Base-by-base conservation (phyloP, 345 rosid genomes). In the Noccaea bulbosa region DNA sequence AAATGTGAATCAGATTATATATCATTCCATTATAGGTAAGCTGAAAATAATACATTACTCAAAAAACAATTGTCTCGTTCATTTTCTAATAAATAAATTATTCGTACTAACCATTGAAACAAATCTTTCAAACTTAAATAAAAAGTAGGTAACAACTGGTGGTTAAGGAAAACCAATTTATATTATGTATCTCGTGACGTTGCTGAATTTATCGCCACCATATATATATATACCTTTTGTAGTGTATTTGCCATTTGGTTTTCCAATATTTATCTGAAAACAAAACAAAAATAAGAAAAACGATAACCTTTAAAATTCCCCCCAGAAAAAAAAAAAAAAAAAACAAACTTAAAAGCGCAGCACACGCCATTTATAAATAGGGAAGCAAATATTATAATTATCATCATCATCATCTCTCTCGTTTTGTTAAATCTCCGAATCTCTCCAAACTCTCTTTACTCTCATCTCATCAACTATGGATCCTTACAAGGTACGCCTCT, bases 401-500 rank as follows among this genome's bases (percentile, higher is more conserved):
- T 69, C 70, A 54, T 69, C 69, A 7, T 37, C 69, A 7, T 46
- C 15, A 48, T 65, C 72, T 61, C 57, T 27, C 68, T 74, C 78
- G 65, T 32, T 63, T 69, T 55, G 61, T 30, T 51, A 60, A 65
- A 56, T 57, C 77, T 38, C 77, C 32, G 22, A 68, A 60, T 60
- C 50, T 69, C 58, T 64, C 61, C 15, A 34, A 34, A 15, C 40
- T 11, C 39, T 17, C 59, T 54, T 40, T 33, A 54, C 59, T 54
- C 74, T 41, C 34, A 6, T 24, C 64, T 59, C 64, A 6, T 44
- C 65, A 39, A 49, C 79, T 11, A 84, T 84, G 87, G 87, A 84
- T 80, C 87, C 87, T 4, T 84, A 84, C 85, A 84, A 79, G 82
- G 82, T 79, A 50, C 76, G 3, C 3, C 46, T 45, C 41, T 35